Conservation (phyloP, 2,329 filamentous ascomycete species). For the Fusarium musae region DNA sequence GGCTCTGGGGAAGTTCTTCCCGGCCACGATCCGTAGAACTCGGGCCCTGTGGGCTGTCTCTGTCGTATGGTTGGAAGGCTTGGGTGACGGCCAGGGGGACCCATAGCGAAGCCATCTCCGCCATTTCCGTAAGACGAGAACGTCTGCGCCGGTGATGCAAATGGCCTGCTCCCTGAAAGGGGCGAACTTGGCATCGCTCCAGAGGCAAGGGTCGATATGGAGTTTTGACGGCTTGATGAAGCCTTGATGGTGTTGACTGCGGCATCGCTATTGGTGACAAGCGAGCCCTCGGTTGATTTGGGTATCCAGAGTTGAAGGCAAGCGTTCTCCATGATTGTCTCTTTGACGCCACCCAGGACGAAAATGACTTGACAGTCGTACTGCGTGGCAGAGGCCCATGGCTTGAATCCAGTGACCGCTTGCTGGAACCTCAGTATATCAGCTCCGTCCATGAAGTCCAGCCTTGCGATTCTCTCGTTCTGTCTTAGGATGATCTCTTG, state of each 20-base stretch:
- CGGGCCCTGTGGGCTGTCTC: constrained; percentile 20
- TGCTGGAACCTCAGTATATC: constrained; percentile 49
- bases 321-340: constrained; percentile 44
- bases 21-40: constrained; percentile 31
- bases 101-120: constrained; percentile 6
- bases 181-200: neutral
- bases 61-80: constrained; percentile 38
- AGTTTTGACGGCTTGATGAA: constrained; percentile 26
- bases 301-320: constrained; percentile 50
- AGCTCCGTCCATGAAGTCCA: constrained; percentile 42
- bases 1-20: constrained; percentile 29
- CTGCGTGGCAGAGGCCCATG: constrained; percentile 44
- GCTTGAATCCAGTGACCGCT: constrained; percentile 49
- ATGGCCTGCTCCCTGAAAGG: neutral
- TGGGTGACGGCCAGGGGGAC: constrained; percentile 16
- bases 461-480: constrained; percentile 47
- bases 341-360: constrained; percentile 39
- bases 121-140: neutral
- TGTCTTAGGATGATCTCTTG: constrained; percentile 47
- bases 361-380: constrained; percentile 46
- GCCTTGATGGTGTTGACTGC: constrained; percentile 13
- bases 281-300: constrained; percentile 41
- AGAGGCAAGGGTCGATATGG: constrained; percentile 21
- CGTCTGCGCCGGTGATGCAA: neutral
- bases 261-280: constrained; percentile 45